Conservation (phyloP, 768 basidiomycete species). For the Kwoniella shandongensis region DNA sequence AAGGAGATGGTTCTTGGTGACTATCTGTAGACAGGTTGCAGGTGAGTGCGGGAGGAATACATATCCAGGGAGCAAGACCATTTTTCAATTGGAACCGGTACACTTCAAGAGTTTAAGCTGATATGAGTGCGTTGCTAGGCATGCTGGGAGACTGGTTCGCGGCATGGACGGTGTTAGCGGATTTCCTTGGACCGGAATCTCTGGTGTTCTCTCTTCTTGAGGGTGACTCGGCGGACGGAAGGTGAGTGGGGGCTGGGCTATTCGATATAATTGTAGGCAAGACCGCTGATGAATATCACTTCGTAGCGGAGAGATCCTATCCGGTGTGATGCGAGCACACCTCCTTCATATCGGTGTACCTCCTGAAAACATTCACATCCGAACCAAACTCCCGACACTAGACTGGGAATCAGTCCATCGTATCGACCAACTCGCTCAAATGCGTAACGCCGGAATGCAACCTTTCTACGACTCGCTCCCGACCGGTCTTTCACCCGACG, state of each 20-base stretch:
- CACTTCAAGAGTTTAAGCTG: too few relatives aligned
- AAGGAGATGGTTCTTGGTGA: constrained; percentile 37
- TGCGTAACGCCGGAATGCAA: constrained; percentile 49
- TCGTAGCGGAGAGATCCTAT: constrained; percentile 40
- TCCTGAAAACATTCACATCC: constrained; percentile 45
- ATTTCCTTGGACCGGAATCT: constrained; percentile 43
- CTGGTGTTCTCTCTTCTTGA: constrained; percentile 40
- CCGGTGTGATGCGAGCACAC: constrained; percentile 38
- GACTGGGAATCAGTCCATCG: constrained; percentile 45
- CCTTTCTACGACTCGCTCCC: constrained; percentile 45
- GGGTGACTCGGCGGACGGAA: constrained; percentile 45
- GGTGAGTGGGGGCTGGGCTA: constrained; percentile 24
- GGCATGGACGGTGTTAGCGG: constrained; percentile 46
- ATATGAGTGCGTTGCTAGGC: too few relatives aligned
- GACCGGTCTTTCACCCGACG: constrained; percentile 34
- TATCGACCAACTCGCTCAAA: constrained; percentile 47
- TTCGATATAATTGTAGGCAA: background rate
- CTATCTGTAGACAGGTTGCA: constrained; percentile 46
- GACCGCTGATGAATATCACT: too few relatives aligned
- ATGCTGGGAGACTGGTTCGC: constrained; percentile 49
- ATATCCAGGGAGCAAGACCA: too few relatives aligned
- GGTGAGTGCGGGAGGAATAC: constrained; percentile 41
- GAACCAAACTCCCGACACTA: constrained; percentile 37
- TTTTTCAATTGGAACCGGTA: too few relatives aligned
- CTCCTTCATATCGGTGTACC: constrained; percentile 43